Base-by-base conservation (phyloP, 192 early-diverging fungal species). In the Diversispora eburnea region DNA sequence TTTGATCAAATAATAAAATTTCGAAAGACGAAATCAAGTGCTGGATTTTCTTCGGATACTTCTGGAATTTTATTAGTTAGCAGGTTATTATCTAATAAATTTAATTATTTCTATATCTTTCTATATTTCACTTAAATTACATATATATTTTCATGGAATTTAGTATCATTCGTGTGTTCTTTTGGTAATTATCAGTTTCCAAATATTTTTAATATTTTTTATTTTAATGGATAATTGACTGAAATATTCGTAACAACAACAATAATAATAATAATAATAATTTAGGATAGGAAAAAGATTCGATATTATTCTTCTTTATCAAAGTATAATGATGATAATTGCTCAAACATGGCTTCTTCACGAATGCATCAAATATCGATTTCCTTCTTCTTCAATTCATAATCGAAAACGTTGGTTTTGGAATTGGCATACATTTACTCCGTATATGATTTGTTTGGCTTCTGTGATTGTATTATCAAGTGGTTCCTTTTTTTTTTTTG, bases 291-390 rank as follows among this genome's bases (percentile, higher is more conserved):
- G 77, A 45, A 74, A 78, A 76, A 78, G 84, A 69, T 88, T 88
- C 70, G 87, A 88, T 69, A 62, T 64, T 10, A 81, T 84, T 13
- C 74, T 88, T n/a, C 51, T 88, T 17, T 75, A 80, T 55, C 87
- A 88, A 72, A 85, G 84, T 10, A 84, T 88, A 45, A 20, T 85
- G n/a, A 88, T 88, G 87, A 81, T 86, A 17, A 54, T 81, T 5
- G 80, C 80, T 4, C 84, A 85, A 55, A 64, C 84, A 41, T 78
- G 85, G 25, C 54, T 87, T 39, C 76, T 87, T n/a, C 77, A 85
- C 55, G 71, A 80, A 19, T 80, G 83, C 42, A 75, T 87, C 39
- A 75, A 75, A 22, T 82, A 85, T 54, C 72, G 65, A 65, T 59
- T 20, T 73, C 75, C 70, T 3, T 61, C 73, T 13, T 76, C 77